phyloP scores from a whole-genome alignment of 1,284 basidiomycete species.

The Puccinia coronata region DNA sequence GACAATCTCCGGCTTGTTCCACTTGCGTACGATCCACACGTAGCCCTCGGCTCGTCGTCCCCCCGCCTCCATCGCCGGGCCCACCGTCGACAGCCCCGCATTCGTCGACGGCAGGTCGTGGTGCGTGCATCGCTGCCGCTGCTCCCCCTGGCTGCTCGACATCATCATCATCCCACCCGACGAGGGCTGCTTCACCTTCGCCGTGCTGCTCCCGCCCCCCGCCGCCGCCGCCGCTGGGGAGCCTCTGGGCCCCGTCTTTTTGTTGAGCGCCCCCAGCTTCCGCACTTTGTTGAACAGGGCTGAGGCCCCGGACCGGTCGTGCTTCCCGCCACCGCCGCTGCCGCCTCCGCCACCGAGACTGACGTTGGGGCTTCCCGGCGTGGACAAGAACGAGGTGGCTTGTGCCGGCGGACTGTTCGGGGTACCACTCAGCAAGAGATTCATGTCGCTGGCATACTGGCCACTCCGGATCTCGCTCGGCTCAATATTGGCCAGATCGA shows the following conservation, averaged over 20 bases:
- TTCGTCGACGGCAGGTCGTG: slow-evolving; percentile 16
- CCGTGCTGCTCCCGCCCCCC: background rate
- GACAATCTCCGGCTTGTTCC: slow-evolving; percentile 52
- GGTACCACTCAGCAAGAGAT: slow-evolving; percentile 61
- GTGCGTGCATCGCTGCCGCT: background rate
- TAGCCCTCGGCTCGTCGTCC: slow-evolving; percentile 54
- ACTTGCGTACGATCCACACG: slow-evolving; percentile 56
- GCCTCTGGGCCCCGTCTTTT: background rate
- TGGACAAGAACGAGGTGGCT: slow-evolving; percentile 15
- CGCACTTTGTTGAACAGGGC: slow-evolving; percentile 15
- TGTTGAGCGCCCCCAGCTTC: background rate
- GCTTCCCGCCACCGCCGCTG: background rate
- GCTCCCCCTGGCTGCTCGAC: too few relatives aligned
- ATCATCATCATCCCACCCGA: too few relatives aligned
- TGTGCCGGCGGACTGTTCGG: slow-evolving; percentile 14
- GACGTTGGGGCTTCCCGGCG: slow-evolving; percentile 49
- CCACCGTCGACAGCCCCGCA: background rate
- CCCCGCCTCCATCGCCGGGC: slow-evolving; percentile 50
- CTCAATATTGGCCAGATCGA: slow-evolving; percentile 59
- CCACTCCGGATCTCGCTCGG: slow-evolving; percentile 66
- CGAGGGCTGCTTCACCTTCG: background rate
- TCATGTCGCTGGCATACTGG: slow-evolving; percentile 74
- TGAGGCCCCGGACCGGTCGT: background rate
- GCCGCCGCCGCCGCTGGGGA: background rate
- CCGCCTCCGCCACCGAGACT: background rate